Evolutionary conservation across 371 early-diverging fungal species (phyloP).

Genomic region (Apophysomyces variabilis): DNA sequence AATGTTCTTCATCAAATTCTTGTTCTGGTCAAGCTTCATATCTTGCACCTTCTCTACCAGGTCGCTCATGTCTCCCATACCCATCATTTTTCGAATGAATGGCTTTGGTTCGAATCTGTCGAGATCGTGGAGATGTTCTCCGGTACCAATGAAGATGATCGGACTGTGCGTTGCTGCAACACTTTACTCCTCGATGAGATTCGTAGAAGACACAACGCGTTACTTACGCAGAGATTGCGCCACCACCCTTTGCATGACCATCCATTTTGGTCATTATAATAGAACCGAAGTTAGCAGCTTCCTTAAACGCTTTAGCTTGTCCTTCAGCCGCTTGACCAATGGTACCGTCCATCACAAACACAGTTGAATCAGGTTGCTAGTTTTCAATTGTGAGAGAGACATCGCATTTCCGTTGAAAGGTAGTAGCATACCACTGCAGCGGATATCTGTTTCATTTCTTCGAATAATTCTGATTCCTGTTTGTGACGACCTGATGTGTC

Average conservation of each 20-base stretch:
- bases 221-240: conserved; percentile 96
- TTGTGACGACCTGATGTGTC: conserved; percentile 99
- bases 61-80: conserved; percentile 97
- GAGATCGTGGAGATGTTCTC: conserved; percentile 98
- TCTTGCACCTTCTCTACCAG: conserved; percentile 95
- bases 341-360: conserved; percentile 99
- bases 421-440: conserved; percentile 68
- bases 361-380: conserved; percentile 88
- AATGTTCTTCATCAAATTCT: conserved; percentile 91
- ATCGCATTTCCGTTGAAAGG: too few species aligned
- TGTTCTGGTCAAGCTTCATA: conserved; percentile 87
- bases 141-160: conserved; percentile 98
- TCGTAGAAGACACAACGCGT: neutral
- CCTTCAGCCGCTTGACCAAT: conserved; percentile 99
- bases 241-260: conserved; percentile 99
- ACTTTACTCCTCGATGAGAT: conserved; percentile 30
- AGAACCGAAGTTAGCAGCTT: conserved; percentile 97
- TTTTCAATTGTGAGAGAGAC: neutral
- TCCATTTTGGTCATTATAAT: conserved; percentile 99
- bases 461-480: conserved; percentile 97
- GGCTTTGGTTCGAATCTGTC: conserved; percentile 95
- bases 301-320: conserved; percentile 97
- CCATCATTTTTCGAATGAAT: conserved; percentile 96
- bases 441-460: conserved; percentile 98
- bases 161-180: conserved; percentile 99